These are phyloP conservation scores for Platanus orientalis DNA, from an alignment of 164 flowering plant genomes.

Conservation along the genomic window DNA sequence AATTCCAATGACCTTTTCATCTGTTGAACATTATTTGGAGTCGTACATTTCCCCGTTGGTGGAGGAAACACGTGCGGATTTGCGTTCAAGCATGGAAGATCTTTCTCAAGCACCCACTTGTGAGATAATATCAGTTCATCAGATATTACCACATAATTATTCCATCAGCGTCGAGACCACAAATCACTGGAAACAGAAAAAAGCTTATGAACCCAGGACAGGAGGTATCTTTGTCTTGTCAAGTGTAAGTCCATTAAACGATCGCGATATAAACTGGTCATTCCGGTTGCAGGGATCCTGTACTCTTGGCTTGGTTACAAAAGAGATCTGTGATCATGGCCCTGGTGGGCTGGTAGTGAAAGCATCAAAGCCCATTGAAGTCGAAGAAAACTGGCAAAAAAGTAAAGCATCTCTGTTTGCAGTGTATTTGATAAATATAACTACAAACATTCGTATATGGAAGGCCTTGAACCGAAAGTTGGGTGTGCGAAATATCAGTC, in stretches of 20 bases:
- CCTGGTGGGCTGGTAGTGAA: constrained; percentile 8
- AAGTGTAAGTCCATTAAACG: constrained; percentile 6
- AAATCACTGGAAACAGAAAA: background rate
- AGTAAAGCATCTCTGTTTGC: background rate
- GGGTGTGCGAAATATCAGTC: background rate
- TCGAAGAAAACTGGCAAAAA: background rate
- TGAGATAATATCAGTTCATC: constrained; percentile 10
- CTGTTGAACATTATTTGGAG: constrained; percentile 21
- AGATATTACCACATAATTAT: background rate
- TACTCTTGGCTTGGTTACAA: constrained; percentile 15
- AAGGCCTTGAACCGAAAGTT: background rate
- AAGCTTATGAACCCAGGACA: constrained; percentile 3
- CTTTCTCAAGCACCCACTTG: constrained; percentile 19
- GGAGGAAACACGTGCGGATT: constrained; percentile 39
- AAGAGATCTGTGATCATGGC: background rate
- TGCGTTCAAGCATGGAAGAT: constrained; percentile 23
- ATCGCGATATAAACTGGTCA: constrained; percentile 9
- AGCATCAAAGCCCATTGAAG: constrained; percentile 24
- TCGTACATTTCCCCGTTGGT: constrained; percentile 33
- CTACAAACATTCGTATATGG: constrained; percentile 7
- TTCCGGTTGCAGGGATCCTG: background rate
- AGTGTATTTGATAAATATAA: background rate
- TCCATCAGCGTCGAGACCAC: background rate
- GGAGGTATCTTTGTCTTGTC: constrained; percentile 23
- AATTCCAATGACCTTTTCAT: constrained; percentile 38